Conservation (phyloP, 2,329 filamentous ascomycete species). For the Venturia effusa region DNA sequence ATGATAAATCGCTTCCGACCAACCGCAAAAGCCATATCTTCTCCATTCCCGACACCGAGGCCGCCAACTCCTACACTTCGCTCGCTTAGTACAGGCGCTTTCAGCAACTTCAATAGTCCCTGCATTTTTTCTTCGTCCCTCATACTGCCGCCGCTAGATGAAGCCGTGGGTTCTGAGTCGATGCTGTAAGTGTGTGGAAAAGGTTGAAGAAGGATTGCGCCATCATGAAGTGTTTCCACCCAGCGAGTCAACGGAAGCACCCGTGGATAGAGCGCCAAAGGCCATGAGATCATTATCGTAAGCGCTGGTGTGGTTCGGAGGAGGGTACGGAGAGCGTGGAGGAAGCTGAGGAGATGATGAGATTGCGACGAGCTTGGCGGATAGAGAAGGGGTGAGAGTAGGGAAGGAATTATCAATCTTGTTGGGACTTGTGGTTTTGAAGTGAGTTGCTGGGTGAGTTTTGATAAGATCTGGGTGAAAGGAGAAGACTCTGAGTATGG, state of each 20-base stretch:
- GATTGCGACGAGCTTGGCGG: slow-evolving; percentile 59
- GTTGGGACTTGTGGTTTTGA: slow-evolving; percentile 41
- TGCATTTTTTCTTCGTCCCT: slow-evolving; percentile 66
- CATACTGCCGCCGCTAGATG: slow-evolving; percentile 25
- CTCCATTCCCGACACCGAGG: slow-evolving; percentile 18
- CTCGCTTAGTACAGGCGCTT: slow-evolving; percentile 75
- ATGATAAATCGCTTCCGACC: slow-evolving; percentile 77
- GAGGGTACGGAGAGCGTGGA: slow-evolving; percentile 67
- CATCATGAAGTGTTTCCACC: slow-evolving; percentile 77
- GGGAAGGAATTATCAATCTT: slow-evolving; percentile 71
- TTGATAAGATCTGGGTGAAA: slow-evolving; percentile 53
- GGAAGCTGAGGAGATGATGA: slow-evolving; percentile 63
- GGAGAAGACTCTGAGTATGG: slow-evolving; percentile 19
- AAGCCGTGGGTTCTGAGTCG: slow-evolving; percentile 22
- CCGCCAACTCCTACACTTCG: slow-evolving; percentile 57
- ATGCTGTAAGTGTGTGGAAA: slow-evolving; percentile 50
- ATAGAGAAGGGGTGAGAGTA: slow-evolving; percentile 82
- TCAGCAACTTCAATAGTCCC: slow-evolving; percentile 74
- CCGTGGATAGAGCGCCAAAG: slow-evolving; percentile 69
- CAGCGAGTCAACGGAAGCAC: slow-evolving; percentile 66
- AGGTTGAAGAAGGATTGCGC: slow-evolving; percentile 72
- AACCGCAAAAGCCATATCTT: slow-evolving; percentile 84
- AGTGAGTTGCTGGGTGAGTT: slow-evolving; percentile 43
- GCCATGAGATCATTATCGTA: slow-evolving; percentile 65
- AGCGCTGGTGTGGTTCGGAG: slow-evolving; percentile 55